Conservation (phyloP, 345 rosid species). For the Leavenworthia alabamica region DNA sequence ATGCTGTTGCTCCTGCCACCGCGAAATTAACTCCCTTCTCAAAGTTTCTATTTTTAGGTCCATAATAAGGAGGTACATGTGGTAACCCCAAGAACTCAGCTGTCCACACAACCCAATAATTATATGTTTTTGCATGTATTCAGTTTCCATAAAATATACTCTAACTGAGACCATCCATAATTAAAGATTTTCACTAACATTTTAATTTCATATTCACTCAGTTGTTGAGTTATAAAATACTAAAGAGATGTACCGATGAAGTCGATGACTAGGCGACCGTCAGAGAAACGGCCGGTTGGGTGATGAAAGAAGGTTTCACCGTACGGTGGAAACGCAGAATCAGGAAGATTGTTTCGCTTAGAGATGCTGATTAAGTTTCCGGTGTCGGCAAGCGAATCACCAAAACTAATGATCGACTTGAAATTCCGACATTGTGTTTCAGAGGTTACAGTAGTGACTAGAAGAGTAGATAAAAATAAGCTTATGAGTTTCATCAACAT, state of each 20-base stretch:
- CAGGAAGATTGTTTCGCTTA: conserved; percentile 3
- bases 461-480: background rate
- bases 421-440: background rate
- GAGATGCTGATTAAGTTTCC: conserved; percentile 35
- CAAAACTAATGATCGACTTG: conserved; percentile 45
- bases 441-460: background rate
- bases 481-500: background rate
- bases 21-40: conserved; percentile 48
- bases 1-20: conserved; percentile 41
- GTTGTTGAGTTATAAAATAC: background rate
- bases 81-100: conserved; percentile 29
- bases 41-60: conserved; percentile 21
- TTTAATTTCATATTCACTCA: background rate
- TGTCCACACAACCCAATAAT: background rate
- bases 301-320: conserved; percentile 41
- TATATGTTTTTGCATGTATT: background rate
- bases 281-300: conserved; percentile 47
- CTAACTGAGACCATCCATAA: background rate
- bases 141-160: background rate
- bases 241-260: conserved; percentile 38
- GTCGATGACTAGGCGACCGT: conserved; percentile 51
- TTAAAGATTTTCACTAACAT: background rate
- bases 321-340: conserved; percentile 33
- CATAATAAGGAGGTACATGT: conserved; percentile 34
- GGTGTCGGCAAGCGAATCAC: conserved; percentile 50